Percentiles rank a stretch among this genome's conserved stretches.
Evolutionary conservation across 2,329 filamentous ascomycete species (phyloP).

Genomic region (Exophiala mesophila): DNA sequence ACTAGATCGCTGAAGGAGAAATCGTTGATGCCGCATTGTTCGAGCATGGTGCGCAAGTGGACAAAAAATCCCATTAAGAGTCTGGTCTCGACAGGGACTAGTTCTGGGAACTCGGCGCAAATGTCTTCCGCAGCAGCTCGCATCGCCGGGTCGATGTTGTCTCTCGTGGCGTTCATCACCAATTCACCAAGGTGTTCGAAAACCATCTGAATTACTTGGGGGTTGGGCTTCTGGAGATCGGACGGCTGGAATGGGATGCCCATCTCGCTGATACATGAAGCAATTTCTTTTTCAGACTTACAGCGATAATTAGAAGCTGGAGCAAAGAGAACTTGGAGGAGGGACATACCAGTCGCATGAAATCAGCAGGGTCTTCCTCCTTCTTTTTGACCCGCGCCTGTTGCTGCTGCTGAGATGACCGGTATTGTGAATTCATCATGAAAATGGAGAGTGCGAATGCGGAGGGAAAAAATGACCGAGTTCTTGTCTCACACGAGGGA

Average conservation of each 20-base stretch:
- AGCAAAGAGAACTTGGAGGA: too few relatives aligned
- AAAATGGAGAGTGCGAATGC: constrained; percentile 38
- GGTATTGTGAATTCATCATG: constrained; percentile 50
- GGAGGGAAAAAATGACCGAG: not conserved
- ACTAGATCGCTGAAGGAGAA: constrained; percentile 92
- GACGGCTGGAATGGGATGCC: constrained; percentile 81
- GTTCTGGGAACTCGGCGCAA: constrained; percentile 76
- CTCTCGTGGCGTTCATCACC: constrained; percentile 86
- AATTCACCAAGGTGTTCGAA: constrained; percentile 97
- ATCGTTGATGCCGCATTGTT: constrained; percentile 84
- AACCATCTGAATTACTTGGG: constrained; percentile 91
- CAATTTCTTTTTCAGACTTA: constrained; percentile 71
- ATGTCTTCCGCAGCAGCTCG: constrained; percentile 80
- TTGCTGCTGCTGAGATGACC: constrained; percentile 42
- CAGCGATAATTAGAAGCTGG: constrained; percentile 35
- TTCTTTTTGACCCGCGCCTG: constrained; percentile 48
- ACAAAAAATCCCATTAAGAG: constrained; percentile 96
- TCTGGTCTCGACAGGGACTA: constrained; percentile 78
- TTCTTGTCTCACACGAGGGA: too few relatives aligned
- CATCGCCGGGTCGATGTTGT: constrained; percentile 93
- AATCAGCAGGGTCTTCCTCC: constrained; percentile 53
- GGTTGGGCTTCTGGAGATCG: constrained; percentile 90
- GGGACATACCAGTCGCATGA: constrained; percentile 51
- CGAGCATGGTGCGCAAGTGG: constrained; percentile 70
- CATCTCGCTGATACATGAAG: constrained; percentile 94